Evolutionary conservation across 768 basidiomycete genomes (phyloP).

Genomic region (Boletus rex-veris): DNA sequence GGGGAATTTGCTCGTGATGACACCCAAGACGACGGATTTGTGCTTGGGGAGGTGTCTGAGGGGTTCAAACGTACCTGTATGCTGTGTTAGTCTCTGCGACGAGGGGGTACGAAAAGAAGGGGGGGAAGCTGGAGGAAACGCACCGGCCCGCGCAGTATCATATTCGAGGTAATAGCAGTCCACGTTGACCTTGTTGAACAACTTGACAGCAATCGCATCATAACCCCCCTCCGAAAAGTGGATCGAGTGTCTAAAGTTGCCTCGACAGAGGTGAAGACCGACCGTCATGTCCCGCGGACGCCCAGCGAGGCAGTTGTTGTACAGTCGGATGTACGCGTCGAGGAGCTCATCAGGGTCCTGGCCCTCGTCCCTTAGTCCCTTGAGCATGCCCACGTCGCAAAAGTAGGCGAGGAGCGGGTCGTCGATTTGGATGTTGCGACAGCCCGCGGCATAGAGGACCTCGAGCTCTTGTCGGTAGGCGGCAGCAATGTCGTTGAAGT

Average conservation of each 20-base stretch:
- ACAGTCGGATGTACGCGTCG: slow-evolving; percentile 50
- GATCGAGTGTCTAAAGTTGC: slow-evolving; percentile 29
- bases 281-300: slow-evolving; percentile 39
- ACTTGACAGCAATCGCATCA: slow-evolving; percentile 41
- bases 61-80: slow-evolving; percentile 31
- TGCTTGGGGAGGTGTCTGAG: slow-evolving; percentile 31
- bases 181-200: slow-evolving; percentile 44
- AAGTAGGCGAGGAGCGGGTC: slow-evolving; percentile 57
- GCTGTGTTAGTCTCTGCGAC: no score
- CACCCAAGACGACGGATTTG: slow-evolving; percentile 41
- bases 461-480: slow-evolving; percentile 46
- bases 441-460: slow-evolving; percentile 43
- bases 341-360: slow-evolving; percentile 63
- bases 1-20: slow-evolving; percentile 43
- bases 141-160: slow-evolving; percentile 45
- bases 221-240: slow-evolving; percentile 48
- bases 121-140: neutral
- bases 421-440: slow-evolving; percentile 43
- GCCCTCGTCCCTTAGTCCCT: slow-evolving; percentile 57
- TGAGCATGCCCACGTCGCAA: slow-evolving; percentile 53
- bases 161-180: slow-evolving; percentile 48
- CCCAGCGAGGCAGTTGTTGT: slow-evolving; percentile 36
- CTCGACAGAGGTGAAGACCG: slow-evolving; percentile 45
- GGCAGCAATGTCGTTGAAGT: slow-evolving; percentile 46
- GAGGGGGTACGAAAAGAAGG: neutral